Base-by-base conservation (phyloP, 139 green algal genomes). In the Chlorella sp. region DNA sequence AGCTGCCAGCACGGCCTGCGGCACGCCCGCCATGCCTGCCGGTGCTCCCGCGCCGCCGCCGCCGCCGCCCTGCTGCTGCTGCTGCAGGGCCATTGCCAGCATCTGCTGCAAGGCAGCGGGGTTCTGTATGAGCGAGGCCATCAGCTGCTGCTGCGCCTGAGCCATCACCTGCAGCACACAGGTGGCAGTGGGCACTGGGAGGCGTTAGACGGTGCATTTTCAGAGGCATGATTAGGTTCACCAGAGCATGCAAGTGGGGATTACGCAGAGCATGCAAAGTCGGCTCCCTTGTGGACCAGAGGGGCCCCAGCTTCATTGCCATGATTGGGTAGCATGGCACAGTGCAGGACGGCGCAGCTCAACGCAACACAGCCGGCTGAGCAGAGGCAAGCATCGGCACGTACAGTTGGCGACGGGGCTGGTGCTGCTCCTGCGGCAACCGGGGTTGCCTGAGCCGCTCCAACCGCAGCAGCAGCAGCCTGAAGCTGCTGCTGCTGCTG, bases 131-230 rank as follows among this genome's bases (percentile, higher is more conserved):
- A 85, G 79, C 12, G 79, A 85, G 28, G 79, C 42, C 79, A 85
- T 28, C 28, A 88, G 37, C 84, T 88, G 84, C 83, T 87, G 83
- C 83, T 87, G 83, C 37, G 64, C 57, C 37, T 78, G 83, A 3
- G 66, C 37, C 22, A 66, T 36, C n/a, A 73, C 79, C 79, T 83
- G 78, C 39, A 40, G 16, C 30, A 15, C 39, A 36, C 68, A 76
- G 36, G 73, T n/a, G 64, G 64, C 64, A 71, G 64, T 28, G 64
- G 7, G 21, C 21, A 71, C 64, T 2, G 64, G 64, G 9, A 9
- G 48, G 48, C 7, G 48, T 57, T 5, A 57, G 7, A 57, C 48
- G 48, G 48, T 57, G 48, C 48, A 16, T 5, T 9, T 57, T 57
- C 9, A n/a, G n/a, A n/a, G n/a, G n/a, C n/a, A n/a, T n/a, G n/a